Conservation (phyloP, 257 asterid genomes). For the Cruciata laevipes region DNA sequence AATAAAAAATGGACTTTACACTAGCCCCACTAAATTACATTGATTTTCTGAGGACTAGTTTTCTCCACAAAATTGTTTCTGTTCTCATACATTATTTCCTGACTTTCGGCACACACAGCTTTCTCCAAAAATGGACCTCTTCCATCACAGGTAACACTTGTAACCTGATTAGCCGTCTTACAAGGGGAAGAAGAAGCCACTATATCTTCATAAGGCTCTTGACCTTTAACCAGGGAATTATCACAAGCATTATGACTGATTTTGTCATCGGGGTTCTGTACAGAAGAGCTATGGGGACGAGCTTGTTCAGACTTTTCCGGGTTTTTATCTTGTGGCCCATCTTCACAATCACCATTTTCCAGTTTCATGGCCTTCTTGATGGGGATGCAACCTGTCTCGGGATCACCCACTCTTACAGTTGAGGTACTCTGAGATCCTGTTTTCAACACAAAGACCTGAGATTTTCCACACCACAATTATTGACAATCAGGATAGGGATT, state of each 20-base stretch:
- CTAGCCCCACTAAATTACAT: constrained; percentile 1
- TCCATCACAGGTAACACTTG: constrained; percentile 3
- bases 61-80: constrained; percentile 6
- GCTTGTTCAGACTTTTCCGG: background rate
- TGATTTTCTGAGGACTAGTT: constrained; percentile 9
- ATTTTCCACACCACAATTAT: background rate
- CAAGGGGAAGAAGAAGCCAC: background rate
- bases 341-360: background rate
- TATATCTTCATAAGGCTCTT: constrained; percentile 3
- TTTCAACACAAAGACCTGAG: background rate
- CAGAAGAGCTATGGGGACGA: background rate
- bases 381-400: constrained; percentile 13
- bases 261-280: constrained; percentile 19
- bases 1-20: too few species aligned
- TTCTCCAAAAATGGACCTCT: constrained; percentile 7
- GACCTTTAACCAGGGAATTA: constrained; percentile 17
- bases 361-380: constrained; percentile 3
- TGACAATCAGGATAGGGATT: constrained; percentile 4
- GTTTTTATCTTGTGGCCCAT: background rate
- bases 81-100: background rate
- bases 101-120: too few species aligned
- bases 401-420: constrained; percentile 12
- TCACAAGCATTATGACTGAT: constrained; percentile 9
- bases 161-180: constrained; percentile 7
- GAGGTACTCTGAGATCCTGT: constrained; percentile 17